These are phyloP conservation scores for Ophioceras dolichostomum DNA, from an alignment of 2,329 filamentous ascomycete species.

Conservation along the genomic window DNA sequence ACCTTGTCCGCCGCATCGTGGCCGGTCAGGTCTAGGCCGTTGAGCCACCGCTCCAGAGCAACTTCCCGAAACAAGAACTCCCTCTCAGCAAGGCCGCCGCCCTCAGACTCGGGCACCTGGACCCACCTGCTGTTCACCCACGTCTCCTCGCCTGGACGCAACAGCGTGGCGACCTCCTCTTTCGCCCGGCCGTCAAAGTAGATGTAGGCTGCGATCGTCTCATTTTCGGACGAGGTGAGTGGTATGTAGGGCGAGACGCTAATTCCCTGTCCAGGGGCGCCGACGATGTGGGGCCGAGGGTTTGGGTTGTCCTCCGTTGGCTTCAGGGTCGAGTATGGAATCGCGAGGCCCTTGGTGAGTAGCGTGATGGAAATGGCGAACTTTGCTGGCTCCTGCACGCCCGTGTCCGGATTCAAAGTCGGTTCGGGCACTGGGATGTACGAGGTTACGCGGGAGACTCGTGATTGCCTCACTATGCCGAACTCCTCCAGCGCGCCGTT, in stretches of 20 bases:
- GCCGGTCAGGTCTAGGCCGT: slow-evolving; percentile 88
- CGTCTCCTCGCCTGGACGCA: slow-evolving; percentile 89
- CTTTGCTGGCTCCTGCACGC: slow-evolving; percentile 81
- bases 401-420: slow-evolving; percentile 56
- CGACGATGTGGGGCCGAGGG: slow-evolving; percentile 73
- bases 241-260: slow-evolving; percentile 79
- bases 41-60: slow-evolving; percentile 89
- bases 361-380: slow-evolving; percentile 98
- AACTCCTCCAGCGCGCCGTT: slow-evolving; percentile 78
- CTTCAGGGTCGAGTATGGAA: slow-evolving; percentile 88
- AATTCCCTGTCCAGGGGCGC: slow-evolving; percentile 38
- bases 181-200: slow-evolving; percentile 95
- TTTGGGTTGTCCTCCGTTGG: slow-evolving; percentile 62
- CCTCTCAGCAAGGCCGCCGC: slow-evolving; percentile 85
- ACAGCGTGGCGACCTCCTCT: slow-evolving; percentile 89
- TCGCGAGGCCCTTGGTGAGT: slow-evolving; percentile 73
- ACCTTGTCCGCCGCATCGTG: slow-evolving; percentile 83
- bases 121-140: slow-evolving; percentile 99
- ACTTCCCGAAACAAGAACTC: slow-evolving; percentile 97
- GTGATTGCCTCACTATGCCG: slow-evolving; percentile 88
- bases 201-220: slow-evolving; percentile 94
- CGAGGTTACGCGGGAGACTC: slow-evolving; percentile 83
- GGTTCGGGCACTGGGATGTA: slow-evolving; percentile 94
- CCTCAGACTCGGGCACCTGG: slow-evolving; percentile 79
- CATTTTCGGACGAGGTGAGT: slow-evolving; percentile 83